Percentiles rank a stretch among this genome's conserved stretches.
These are phyloP conservation scores for Adansonia digitata DNA, from an alignment of 345 rosid species.

Conservation along the genomic window DNA sequence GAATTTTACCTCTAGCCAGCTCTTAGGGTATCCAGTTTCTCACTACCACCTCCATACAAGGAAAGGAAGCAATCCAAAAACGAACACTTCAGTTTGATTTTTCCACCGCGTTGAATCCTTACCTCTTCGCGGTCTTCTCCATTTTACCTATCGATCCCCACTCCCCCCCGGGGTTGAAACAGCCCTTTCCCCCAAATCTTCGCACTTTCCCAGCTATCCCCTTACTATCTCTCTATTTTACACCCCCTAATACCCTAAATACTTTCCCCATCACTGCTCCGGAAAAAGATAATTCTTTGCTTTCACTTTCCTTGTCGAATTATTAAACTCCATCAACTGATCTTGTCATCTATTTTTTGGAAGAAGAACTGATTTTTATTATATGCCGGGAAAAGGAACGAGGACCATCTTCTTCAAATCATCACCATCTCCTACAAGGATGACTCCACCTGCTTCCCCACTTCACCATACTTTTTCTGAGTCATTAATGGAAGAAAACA, in stretches of 20 bases:
- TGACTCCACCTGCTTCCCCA: conserved; percentile 33
- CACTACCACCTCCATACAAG: background rate
- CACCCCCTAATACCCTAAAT: background rate
- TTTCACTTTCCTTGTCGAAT: background rate
- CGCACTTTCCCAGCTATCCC: background rate
- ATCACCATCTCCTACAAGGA: conserved; percentile 17
- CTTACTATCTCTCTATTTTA: background rate
- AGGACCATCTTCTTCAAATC: conserved; percentile 24
- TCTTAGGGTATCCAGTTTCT: background rate
- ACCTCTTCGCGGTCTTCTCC: background rate
- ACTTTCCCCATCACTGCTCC: background rate
- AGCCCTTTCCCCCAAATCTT: background rate
- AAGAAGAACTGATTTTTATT: background rate
- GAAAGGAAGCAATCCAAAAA: background rate
- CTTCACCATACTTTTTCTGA: conserved; percentile 46
- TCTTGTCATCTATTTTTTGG: background rate
- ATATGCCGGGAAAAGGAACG: conserved; percentile 9
- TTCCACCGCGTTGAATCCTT: conserved; percentile 3
- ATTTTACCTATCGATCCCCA: background rate
- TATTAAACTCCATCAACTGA: background rate
- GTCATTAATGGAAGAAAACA: conserved; percentile 44
- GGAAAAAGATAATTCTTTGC: background rate
- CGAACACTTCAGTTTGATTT: background rate
- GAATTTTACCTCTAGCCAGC: too few relatives aligned
- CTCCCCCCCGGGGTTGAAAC: background rate